phyloP scores from a whole-genome alignment of 208 protist species.

The Naegleria fowleri region DNA sequence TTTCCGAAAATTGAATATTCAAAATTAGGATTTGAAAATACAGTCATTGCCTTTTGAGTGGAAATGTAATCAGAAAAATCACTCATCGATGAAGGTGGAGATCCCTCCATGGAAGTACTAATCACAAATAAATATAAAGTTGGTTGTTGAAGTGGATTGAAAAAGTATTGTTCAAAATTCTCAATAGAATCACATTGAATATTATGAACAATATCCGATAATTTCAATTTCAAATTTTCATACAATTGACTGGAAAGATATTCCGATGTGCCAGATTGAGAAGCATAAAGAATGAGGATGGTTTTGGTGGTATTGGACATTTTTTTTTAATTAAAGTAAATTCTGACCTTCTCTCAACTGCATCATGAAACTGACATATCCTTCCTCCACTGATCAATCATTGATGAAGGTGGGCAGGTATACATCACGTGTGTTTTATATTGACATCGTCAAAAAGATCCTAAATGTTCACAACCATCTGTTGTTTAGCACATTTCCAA shows the following conservation, averaged over 20 bases:
- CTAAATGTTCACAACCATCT: too few relatives aligned
- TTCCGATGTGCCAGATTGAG: background rate
- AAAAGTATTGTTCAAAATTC: background rate
- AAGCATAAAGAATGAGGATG: background rate
- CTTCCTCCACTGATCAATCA: too few relatives aligned
- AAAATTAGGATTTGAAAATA: background rate
- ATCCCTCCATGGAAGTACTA: background rate
- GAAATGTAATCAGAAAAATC: background rate
- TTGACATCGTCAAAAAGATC: too few relatives aligned
- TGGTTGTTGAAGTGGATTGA: background rate
- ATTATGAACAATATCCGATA: background rate
- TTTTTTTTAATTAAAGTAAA: background rate
- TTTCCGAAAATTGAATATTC: conserved; percentile 19
- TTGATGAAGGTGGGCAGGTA: too few relatives aligned
- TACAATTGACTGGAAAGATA: background rate
- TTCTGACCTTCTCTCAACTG: too few relatives aligned
- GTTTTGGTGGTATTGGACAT: background rate
- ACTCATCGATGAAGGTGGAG: background rate
- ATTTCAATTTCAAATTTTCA: background rate
- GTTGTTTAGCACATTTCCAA: too few relatives aligned
- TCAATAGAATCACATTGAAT: background rate
- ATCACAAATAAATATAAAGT: background rate
- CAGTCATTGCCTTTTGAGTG: background rate
- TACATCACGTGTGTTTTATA: too few relatives aligned
- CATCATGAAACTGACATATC: too few relatives aligned